Percentiles rank a stretch among this genome's conserved stretches.
Conservation (phyloP, 768 basidiomycete genomes). For the Lentinula aciculospora region DNA sequence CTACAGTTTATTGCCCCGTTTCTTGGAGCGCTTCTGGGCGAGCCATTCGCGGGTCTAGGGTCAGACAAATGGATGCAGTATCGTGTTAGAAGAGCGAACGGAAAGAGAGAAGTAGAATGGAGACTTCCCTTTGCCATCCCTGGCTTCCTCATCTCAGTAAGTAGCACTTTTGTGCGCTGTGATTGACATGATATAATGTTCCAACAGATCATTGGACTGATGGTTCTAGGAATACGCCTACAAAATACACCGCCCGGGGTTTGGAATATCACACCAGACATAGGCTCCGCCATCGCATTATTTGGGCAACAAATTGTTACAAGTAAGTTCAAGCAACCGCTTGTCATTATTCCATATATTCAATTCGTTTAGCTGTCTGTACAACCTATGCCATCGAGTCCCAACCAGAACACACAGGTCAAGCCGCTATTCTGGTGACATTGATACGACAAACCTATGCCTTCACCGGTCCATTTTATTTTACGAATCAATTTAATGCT, state of each 20-base stretch:
- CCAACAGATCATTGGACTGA: not conserved
- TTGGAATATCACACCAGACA: slow-evolving; percentile 1
- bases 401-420: not conserved
- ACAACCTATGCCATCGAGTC: slow-evolving; percentile 4
- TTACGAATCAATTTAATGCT: not conserved
- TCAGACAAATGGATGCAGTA: slow-evolving; percentile 6
- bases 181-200: not conserved
- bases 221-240: not conserved
- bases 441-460: not conserved
- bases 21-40: not conserved
- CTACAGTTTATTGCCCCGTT: not conserved
- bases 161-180: not conserved
- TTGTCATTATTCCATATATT: not conserved
- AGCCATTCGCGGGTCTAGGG: not conserved
- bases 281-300: not conserved
- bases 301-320: slow-evolving; percentile 2
- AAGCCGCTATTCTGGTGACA: not conserved
- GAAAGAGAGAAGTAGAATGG: not conserved
- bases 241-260: not conserved
- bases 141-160: not conserved
- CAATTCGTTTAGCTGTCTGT: not conserved
- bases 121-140: not conserved
- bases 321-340: not conserved
- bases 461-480: slow-evolving; percentile 1
- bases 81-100: not conserved